phyloP scores from a whole-genome alignment of 2,329 filamentous ascomycete genomes.

The Fusarium zealandicum region DNA sequence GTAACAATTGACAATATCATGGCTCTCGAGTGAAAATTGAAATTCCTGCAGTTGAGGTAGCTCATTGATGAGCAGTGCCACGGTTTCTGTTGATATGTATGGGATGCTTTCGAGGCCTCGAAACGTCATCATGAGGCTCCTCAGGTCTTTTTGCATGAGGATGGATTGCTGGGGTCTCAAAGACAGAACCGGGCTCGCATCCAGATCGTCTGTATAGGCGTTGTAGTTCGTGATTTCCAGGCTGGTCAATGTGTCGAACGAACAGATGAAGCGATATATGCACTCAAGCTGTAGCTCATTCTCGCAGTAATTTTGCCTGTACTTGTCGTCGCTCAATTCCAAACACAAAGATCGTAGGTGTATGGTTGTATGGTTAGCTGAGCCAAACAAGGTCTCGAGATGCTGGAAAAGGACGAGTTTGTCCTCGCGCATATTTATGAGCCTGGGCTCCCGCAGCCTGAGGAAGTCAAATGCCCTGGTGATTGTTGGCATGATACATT shows the following conservation, averaged over 20 bases:
- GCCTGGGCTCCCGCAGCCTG: not conserved
- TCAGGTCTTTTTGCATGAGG: not conserved
- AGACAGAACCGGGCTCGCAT: not conserved
- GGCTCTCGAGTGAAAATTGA: not conserved
- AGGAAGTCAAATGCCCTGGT: constrained; percentile 9
- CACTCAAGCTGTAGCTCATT: not conserved
- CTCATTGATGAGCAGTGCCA: not conserved
- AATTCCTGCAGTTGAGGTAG: not conserved
- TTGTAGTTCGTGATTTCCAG: constrained; percentile 2
- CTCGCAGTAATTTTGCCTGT: accelerated
- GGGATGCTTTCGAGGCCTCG: not conserved
- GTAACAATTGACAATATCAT: not conserved
- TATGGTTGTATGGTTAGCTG: not conserved
- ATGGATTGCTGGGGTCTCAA: not conserved
- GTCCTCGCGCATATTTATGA: accelerated
- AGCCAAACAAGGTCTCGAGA: not conserved
- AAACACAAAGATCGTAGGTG: not conserved
- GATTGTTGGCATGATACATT: accelerated
- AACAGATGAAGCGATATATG: constrained; percentile 5
- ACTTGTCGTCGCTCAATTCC: not conserved
- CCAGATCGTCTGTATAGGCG: accelerated
- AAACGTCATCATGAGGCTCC: not conserved
- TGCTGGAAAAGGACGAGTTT: not conserved
- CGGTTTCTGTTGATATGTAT: accelerated
- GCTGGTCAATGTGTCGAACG: constrained; percentile 1